Evolutionary conservation across 2,329 filamentous ascomycete species (phyloP), one percentile per base, ranked within the genome.

Genomic region (Ophidiomyces ophidiicola): DNA sequence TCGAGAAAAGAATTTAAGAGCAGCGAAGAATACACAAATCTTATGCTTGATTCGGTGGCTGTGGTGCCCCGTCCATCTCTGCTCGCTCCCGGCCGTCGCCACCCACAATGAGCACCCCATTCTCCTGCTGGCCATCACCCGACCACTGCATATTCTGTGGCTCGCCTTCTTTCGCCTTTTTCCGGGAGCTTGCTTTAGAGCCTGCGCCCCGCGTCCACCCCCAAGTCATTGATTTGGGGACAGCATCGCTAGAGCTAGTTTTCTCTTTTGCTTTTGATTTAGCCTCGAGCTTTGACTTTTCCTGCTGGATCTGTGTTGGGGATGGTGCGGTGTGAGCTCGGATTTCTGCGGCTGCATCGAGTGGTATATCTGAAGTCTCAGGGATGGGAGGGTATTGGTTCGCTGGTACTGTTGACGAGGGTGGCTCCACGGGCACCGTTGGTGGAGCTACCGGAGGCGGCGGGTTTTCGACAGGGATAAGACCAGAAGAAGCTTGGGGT

Each of bases 81-180:
- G 15, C 34, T 23, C 34, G 35, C 37, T 42, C 30, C 28, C 21
- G 3, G 20, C 20, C 33, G 3, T 38, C 34, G 2, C 28, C 35
- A 18, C 28, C 32, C 2, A 40, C 37, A 18, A 23, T 21, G 8
- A 45, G 20, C 18, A 45, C 43, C 18, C 43, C 43, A 23, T 4
- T 43, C 40, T 45, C 15, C 31, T 45, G 43, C 26, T 32, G 21
- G 1, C 33, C 30, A 34, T 44, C 42, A 17, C 42, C 42, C 23
- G 37, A 36, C 42, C 42, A 44, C 18, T 35, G 38, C 12, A 41
- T 23, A 11, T 12, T 15, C 12, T 18, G 31, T 7, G 10, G n/a
- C 8, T 33, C 17, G n/a, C n/a, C 25, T 38, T 24, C 7, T 38
- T 39, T 11, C 25, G 39, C 2, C 44, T 29, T 36, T 20, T 33